phyloP scores from a whole-genome alignment of 2,329 filamentous ascomycete genomes.

The Ophiocordyceps polyrhachis-furcata region DNA sequence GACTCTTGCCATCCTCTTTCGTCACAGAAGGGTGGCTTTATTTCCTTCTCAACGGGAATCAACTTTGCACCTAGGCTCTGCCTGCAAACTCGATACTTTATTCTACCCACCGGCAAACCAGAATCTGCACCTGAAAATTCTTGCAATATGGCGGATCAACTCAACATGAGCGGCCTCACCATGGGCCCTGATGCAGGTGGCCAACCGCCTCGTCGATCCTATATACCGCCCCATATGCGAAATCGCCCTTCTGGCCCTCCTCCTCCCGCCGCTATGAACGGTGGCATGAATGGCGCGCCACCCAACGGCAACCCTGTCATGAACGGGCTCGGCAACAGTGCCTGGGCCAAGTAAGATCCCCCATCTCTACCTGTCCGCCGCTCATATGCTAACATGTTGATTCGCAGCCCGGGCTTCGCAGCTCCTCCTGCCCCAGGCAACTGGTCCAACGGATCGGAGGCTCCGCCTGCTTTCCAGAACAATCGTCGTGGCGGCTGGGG shows the following conservation, averaged over 20 bases:
- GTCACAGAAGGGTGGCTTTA: background rate
- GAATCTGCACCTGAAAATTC: background rate
- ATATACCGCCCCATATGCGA: slow-evolving; percentile 76
- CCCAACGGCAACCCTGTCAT: slow-evolving; percentile 12
- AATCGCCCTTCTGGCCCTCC: slow-evolving; percentile 16
- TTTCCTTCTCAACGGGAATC: background rate
- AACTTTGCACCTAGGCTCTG: background rate
- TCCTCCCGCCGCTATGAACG: background rate
- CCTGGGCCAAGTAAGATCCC: slow-evolving; percentile 29
- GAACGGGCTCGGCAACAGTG: slow-evolving; percentile 25
- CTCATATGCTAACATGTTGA: background rate
- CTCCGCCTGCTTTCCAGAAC: slow-evolving; percentile 5
- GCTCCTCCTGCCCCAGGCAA: slow-evolving; percentile 13
- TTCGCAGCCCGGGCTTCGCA: slow-evolving; percentile 9
- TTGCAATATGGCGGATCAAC: slow-evolving; percentile 58
- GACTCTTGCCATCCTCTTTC: background rate
- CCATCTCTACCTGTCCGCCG: background rate
- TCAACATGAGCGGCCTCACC: slow-evolving; percentile 63
- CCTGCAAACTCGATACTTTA: background rate
- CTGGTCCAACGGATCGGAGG: slow-evolving; percentile 12
- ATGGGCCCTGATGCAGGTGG: slow-evolving; percentile 28
- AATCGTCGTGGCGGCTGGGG: slow-evolving; percentile 16
- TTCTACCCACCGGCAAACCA: background rate
- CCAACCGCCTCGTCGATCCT: slow-evolving; percentile 35
- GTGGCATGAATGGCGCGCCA: slow-evolving; percentile 4